These are phyloP conservation scores for Candida sp. DNA, from an alignment of 1,139 yeast genomes.

Conservation along the genomic window DNA sequence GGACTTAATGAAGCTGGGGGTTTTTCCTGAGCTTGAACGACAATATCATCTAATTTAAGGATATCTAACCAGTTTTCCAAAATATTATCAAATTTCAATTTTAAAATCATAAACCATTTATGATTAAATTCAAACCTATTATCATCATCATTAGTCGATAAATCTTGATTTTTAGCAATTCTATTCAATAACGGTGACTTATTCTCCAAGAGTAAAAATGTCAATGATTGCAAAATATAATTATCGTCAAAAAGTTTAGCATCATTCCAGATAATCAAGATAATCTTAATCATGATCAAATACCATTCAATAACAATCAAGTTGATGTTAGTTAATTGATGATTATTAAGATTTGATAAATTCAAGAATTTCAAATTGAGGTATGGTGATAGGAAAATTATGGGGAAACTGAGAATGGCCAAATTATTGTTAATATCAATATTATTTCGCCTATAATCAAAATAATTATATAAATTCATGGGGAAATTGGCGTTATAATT, in stretches of 20 bases:
- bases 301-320: slow-evolving; percentile 37
- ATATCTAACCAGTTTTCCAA: slow-evolving; percentile 24
- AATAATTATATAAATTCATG: slow-evolving; percentile 13
- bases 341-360: slow-evolving; percentile 12
- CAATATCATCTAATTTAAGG: slow-evolving; percentile 11
- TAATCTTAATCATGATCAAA: slow-evolving; percentile 30
- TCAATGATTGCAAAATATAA: slow-evolving; percentile 26
- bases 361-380: slow-evolving; percentile 13
- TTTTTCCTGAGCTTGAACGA: slow-evolving; percentile 6
- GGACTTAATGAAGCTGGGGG: neutral
- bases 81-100: slow-evolving; percentile 21
- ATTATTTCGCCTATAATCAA: slow-evolving; percentile 15
- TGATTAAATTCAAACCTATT: slow-evolving; percentile 18
- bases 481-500: slow-evolving; percentile 11
- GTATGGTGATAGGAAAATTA: slow-evolving; percentile 23
- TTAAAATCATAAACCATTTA: slow-evolving; percentile 25
- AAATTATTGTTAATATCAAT: slow-evolving; percentile 38
- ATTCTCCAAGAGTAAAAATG: slow-evolving; percentile 18
- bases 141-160: slow-evolving; percentile 7
- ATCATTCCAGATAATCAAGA: slow-evolving; percentile 19
- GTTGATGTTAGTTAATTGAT: slow-evolving; percentile 15
- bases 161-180: slow-evolving; percentile 1
- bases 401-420: slow-evolving; percentile 43
- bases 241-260: slow-evolving; percentile 18
- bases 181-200: slow-evolving; percentile 7